Evolutionary conservation across 2,329 filamentous ascomycete genomes (phyloP).

Genomic region (Periconia sp.): DNA sequence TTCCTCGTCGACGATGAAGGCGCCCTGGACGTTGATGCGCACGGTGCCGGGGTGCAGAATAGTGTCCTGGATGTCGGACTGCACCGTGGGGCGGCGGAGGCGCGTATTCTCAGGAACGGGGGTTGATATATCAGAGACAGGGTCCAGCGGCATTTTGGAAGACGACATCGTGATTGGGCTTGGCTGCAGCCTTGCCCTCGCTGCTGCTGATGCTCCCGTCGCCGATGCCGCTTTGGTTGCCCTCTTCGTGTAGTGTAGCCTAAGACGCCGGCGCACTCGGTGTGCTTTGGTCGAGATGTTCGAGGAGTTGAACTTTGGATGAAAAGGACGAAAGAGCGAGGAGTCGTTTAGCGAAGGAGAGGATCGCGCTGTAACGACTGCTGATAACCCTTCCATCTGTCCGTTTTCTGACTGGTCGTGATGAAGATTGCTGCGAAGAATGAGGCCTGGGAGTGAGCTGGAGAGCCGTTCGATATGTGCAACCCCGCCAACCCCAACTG

Average conservation of each 20-base stretch:
- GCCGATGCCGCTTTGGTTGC: no score
- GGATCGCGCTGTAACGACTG: conserved; percentile 18
- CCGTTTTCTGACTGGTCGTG: conserved; percentile 39
- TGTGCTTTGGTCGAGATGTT: conserved; percentile 17
- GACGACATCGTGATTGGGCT: conserved; percentile 36
- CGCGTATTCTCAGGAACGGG: conserved; percentile 21
- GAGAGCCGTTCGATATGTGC: not conserved
- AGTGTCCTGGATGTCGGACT: conserved; percentile 51
- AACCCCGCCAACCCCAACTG: not conserved
- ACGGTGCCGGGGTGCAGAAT: conserved; percentile 68
- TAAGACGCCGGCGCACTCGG: conserved; percentile 21
- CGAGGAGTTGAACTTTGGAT: conserved; percentile 10
- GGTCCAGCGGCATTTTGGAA: conserved; percentile 23
- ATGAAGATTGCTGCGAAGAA: conserved; percentile 42
- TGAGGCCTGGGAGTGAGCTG: conserved; percentile 26
- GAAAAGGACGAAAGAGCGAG: conserved; percentile 21
- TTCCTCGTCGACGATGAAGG: conserved; percentile 87
- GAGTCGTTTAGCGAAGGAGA: conserved; percentile 16
- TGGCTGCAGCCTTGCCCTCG: conserved; percentile 37
- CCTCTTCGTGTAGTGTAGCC: conserved; percentile 24
- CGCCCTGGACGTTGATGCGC: conserved; percentile 94
- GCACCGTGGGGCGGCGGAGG: conserved; percentile 31
- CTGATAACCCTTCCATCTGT: conserved; percentile 39
- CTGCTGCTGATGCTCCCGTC: not conserved
- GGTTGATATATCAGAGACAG: conserved; percentile 4